phyloP scores from a whole-genome alignment of 169 alveolate genomes.

The Perkinsus chesapeaki region DNA sequence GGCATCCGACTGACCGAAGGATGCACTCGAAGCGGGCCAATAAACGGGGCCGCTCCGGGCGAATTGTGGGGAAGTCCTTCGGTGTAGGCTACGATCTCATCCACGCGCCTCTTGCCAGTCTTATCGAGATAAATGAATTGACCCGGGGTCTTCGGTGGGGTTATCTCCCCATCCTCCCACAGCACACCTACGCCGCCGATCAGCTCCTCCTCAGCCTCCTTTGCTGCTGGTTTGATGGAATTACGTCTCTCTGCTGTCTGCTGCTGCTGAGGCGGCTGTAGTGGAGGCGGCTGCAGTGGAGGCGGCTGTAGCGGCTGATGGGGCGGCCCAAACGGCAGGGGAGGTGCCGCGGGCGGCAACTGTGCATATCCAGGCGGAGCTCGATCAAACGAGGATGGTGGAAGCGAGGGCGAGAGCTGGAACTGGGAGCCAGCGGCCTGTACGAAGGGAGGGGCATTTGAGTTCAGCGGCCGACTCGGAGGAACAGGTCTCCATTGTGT shows the following conservation, averaged over 20 bases:
- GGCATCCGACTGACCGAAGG: background rate
- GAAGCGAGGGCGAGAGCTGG: background rate
- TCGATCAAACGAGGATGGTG: no score
- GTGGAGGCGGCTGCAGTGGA: background rate
- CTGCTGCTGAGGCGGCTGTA: no score
- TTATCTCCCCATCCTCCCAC: background rate
- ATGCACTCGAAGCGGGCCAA: background rate
- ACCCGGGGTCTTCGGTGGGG: background rate
- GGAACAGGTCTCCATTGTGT: background rate
- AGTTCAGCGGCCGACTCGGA: background rate
- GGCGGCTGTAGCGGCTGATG: background rate
- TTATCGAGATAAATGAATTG: background rate
- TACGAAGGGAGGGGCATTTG: background rate
- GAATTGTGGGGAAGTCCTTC: background rate
- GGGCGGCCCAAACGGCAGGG: background rate
- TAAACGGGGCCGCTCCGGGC: background rate
- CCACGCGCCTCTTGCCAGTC: background rate
- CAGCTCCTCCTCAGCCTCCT: background rate
- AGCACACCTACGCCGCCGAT: background rate
- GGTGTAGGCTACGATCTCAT: background rate
- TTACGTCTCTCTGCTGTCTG: no score
- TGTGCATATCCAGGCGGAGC: background rate
- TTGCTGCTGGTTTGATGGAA: background rate
- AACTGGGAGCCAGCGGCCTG: background rate
- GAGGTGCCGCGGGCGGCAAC: background rate